Evolutionary conservation across 1,139 yeast species (phyloP), one percentile per base, ranked within the genome.

Genomic region (Scheffersomyces illinoinensis): DNA sequence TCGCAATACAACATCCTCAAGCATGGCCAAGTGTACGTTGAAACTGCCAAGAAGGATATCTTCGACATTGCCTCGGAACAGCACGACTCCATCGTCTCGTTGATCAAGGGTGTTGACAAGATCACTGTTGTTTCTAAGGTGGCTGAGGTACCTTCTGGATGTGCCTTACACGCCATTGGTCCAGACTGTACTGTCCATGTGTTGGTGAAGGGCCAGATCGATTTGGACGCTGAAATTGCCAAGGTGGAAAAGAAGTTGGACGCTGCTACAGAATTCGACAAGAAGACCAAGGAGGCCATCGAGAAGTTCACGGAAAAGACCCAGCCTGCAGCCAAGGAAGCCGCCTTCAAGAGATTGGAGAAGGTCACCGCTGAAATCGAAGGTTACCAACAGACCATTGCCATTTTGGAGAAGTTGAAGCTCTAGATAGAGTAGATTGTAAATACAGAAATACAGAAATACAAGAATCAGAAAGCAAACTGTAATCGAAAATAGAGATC

Each of bases 201-300:
- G 48, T 84, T 95, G 72, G 98, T 95, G 60, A 92, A 92, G 83
- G 98, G 98, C 58, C 96, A 91, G 73, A 88, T 95, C 67, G 98
- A 95, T 73, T 85, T 93, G 68, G 98, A 93, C 68, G 89, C 90
- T 56, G 98, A 95, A 77, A 91, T 95, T 69, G 72, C 82, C 66
- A 95, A 93, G 84, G 96, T 93, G 53, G 75, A 82, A 68, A 87
- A 86, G 84, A 93, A 90, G 79, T 83, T 93, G 70, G 82, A 76
- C 59, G 84, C 86, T 61, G 85, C 91, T 62, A 75, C 78, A 65
- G 91, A 91, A 63, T 71, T 71, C 61, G 71, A 71, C 60, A 70
- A 72, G 64, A 81, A 79, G 72, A 71, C 75, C 60, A 71, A 74
- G 54, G 83, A 79, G 55, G 69, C 80, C 50, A 78, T 80, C 59